Base-by-base conservation (phyloP, 2,329 filamentous ascomycete species). In the Penicillium sp. region DNA sequence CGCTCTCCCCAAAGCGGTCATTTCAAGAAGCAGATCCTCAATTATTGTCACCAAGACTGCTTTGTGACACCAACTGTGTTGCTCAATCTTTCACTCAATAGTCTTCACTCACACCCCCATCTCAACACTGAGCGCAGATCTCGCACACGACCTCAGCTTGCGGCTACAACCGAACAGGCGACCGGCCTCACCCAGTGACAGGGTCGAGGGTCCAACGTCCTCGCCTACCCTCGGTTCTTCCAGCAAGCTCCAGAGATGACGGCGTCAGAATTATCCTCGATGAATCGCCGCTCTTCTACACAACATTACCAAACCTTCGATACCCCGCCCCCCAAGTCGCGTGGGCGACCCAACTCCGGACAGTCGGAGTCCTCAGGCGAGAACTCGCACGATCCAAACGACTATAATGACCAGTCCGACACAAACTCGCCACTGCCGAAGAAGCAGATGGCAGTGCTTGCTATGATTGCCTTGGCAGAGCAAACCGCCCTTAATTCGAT, bases 401-500 rank as follows among this genome's bases (percentile, higher is more conserved):
- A 74, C 7, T 52, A 63, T 25, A 61, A 51, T 37, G 55, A 71
- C 28, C 55, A 62, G 15, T 38, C 64, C 1, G 55, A 54, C 28
- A 31, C 55, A 3, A 59, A 86, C 65, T 91, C 91, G 1, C 93
- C 94, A 0, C 79, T 99, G 17, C 95, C 95, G 0, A 86, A 87
- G 65, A 87, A 83, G 66, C 95, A 98, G 79, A 88, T 99, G 61
- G 84, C 88, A 5, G 85, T 98, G 12, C 81, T 99, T 37, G 94
- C 94, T 1, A 80, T 97, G 65, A 90, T 99, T 61, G 93, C 93
- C 6, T 83, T 99, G 22, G 90, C 91, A 55, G 95, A 99, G 74
- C 95, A 99, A 81, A 98, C 94, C 0, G 95, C 95, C 0, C 84
- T 99, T 72, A 99, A 99, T 76, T 96, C 92, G 22, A 97, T 99